Conservation (phyloP, 345 rosid species). For the Capsella bursapastoris region DNA sequence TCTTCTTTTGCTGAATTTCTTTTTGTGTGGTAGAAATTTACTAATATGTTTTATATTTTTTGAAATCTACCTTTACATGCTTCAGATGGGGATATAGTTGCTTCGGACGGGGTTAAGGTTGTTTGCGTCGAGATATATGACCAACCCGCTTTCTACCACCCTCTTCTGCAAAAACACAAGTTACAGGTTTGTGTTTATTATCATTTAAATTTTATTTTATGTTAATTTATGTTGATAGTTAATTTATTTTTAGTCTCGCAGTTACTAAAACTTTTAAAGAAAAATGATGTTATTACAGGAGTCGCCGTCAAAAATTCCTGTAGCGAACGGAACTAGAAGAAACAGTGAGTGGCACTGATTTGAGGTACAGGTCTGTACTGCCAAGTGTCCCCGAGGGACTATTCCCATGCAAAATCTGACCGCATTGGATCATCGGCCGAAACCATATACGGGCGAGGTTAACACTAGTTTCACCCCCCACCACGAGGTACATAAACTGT, state of each 20-base stretch:
- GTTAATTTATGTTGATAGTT: no score
- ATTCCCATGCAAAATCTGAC: not conserved
- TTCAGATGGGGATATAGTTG: not conserved
- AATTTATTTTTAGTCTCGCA: no score
- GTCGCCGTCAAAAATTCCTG: not conserved
- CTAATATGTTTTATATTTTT: not conserved
- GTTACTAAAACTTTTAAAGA: no score
- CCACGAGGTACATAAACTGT: not conserved
- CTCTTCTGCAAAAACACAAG: not conserved
- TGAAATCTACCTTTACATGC: not conserved
- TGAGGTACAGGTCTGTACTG: not conserved
- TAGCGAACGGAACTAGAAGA: not conserved
- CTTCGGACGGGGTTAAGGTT: not conserved
- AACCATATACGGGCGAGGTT: not conserved
- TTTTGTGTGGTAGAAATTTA: not conserved
- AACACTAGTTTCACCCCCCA: not conserved
- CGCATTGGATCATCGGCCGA: not conserved
- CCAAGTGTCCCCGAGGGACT: not conserved
- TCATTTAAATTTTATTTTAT: not conserved
- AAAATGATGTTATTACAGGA: not conserved
- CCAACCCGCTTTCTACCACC: not conserved
- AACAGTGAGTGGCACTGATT: not conserved
- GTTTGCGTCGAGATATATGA: not conserved
- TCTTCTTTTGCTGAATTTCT: no score
- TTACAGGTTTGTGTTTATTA: not conserved